Base-by-base conservation (phyloP, 2,329 filamentous ascomycete genomes). In the Parascedosporium putredinis region DNA sequence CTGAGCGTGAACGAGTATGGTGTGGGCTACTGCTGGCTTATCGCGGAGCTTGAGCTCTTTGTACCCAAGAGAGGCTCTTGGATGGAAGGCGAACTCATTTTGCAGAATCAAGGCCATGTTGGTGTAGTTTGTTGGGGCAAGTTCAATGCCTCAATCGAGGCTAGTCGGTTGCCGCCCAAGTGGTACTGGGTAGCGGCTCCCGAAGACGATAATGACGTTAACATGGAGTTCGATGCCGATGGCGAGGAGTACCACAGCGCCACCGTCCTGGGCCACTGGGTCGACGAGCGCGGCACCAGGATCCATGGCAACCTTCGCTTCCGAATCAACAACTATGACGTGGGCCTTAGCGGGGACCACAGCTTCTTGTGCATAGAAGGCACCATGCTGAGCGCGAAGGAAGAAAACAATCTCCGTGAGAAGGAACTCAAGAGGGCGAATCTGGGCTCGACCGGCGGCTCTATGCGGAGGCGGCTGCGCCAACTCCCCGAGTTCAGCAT, bases 41-140 rank as follows among this genome's bases (percentile, higher is more conserved):
- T 88, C 0, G 88, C 85, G 1, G 88, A 94, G 20, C 85, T 95
- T 54, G 74, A 94, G 42, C 70, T 97, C 16, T 94, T 95, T 63
- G 78, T 84, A 27, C 91, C 93, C 0, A 72, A 75, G 49, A 78
- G 79, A 43, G 86, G 87, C 31, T 79, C 82, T 7, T 81, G 77
- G 66, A 76, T 97, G 61, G 83, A 90, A 56, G 93, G 88, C 9
- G 83, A 76, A 56, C 78, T 96, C 50, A 93, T 91, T 59, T 73
- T 96, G 25, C 88, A 95, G 62, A 91, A 85, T 45, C 87, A 93
- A 57, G 88, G 88, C 5, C 88, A 96, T 61, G 75, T 98, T 5
- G 90, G 91, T 18, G 78, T 96, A 2, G 81, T 94, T 9, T 93
- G 88, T 64, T 90, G 88, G 68, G 91, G 91, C 64, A 80, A 88